Percentiles rank a stretch among this genome's conserved stretches.
These are phyloP conservation scores for Talinum fruticosum DNA, from an alignment of 148 eudicot species.

Conservation along the genomic window DNA sequence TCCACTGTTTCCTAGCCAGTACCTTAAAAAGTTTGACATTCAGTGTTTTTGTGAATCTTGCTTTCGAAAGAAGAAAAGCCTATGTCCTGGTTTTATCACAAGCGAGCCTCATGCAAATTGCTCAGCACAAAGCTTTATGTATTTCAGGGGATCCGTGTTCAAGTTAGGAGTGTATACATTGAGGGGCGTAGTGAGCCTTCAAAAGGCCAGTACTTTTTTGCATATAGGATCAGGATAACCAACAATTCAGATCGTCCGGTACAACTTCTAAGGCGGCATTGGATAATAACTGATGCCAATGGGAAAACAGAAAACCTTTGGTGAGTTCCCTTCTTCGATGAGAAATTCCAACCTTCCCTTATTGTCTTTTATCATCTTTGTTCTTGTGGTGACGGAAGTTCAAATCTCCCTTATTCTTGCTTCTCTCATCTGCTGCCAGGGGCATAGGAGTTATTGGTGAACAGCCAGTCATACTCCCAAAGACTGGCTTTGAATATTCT, in stretches of 20 bases:
- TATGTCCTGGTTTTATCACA: background rate
- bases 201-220: slow-evolving; percentile 77
- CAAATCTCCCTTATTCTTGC: background rate
- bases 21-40: background rate
- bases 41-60: background rate
- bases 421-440: slow-evolving; percentile 38
- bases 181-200: slow-evolving; percentile 88
- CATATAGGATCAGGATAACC: slow-evolving; percentile 90
- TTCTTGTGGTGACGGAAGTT: background rate
- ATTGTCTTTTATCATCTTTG: background rate
- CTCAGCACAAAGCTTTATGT: background rate
- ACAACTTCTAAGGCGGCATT: slow-evolving; percentile 94
- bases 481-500: slow-evolving; percentile 84
- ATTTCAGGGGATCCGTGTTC: slow-evolving; percentile 81
- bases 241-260: slow-evolving; percentile 91
- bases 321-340: slow-evolving; percentile 36
- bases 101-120: background rate
- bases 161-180: slow-evolving; percentile 92
- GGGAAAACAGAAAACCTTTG: slow-evolving; percentile 81
- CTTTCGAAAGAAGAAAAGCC: background rate
- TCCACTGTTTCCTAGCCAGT: too few relatives aligned
- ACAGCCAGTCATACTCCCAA: slow-evolving; percentile 92
- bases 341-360: background rate
- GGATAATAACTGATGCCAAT: slow-evolving; percentile 92
- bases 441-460: slow-evolving; percentile 95